Conservation (phyloP, 1,284 basidiomycete species). For the Tilletia horrida region DNA sequence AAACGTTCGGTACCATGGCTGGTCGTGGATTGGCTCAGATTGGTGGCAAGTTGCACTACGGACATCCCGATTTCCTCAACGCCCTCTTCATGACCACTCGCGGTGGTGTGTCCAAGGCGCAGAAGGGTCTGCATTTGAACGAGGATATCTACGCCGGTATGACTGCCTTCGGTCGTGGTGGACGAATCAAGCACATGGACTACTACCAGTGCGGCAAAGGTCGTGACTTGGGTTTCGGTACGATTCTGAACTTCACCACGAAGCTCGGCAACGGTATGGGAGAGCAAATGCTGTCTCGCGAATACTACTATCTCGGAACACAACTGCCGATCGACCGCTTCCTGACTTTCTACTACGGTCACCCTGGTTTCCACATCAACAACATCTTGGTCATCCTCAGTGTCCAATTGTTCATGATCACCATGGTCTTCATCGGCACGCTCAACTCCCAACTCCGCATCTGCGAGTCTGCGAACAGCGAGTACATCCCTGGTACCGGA, state of each 20-base stretch:
- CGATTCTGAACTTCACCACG: conserved; percentile 98
- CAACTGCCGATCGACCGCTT: conserved; percentile 97
- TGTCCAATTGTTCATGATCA: conserved; percentile 54
- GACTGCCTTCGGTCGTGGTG: conserved; percentile 95
- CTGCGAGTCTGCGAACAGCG: conserved; percentile 49
- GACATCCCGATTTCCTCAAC: conserved; percentile 98
- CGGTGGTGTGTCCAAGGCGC: conserved; percentile 96
- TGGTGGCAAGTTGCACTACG: conserved; percentile 97
- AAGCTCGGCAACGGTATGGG: conserved; percentile 99
- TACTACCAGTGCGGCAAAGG: conserved; percentile 97
- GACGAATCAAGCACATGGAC: conserved; percentile 97
- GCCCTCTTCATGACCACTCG: conserved; percentile 97
- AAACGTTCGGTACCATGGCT: conserved; percentile 96
- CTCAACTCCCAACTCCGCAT: conserved; percentile 51
- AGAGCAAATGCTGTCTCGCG: conserved; percentile 96
- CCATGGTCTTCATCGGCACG: conserved; percentile 54
- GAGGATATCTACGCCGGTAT: conserved; percentile 99
- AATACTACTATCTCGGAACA: conserved; percentile 99
- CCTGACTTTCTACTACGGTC: conserved; percentile 98
- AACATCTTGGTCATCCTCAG: conserved; percentile 72
- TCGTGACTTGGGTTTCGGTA: conserved; percentile 96
- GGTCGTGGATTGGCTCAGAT: conserved; percentile 94
- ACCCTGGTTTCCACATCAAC: conserved; percentile 99
- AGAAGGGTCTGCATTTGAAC: conserved; percentile 96
- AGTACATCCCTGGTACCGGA: conserved; percentile 50